Conservation (phyloP, 345 rosid species). For the Jatropha curcas region DNA sequence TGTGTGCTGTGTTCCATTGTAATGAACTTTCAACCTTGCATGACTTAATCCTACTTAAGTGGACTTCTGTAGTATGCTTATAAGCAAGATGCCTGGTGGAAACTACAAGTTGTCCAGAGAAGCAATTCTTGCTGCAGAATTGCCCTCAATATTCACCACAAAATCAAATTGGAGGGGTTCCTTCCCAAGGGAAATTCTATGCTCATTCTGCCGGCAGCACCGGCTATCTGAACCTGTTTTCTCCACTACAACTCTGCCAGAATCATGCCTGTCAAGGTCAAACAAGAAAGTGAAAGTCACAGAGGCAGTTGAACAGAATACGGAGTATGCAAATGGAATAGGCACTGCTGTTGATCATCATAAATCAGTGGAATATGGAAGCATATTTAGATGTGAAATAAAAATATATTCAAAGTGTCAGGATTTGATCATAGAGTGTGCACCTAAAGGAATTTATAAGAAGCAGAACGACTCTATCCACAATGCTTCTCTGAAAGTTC, state of each 20-base stretch:
- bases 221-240: constrained; percentile 77
- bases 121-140: constrained; percentile 64
- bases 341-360: constrained; percentile 23
- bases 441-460: constrained; percentile 55
- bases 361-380: constrained; percentile 32
- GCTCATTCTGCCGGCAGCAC: constrained; percentile 81
- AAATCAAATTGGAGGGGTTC: constrained; percentile 86
- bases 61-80: constrained; percentile 53
- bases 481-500: constrained; percentile 69
- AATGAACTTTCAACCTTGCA: constrained; percentile 1
- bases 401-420: constrained; percentile 62
- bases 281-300: constrained; percentile 51
- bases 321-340: constrained; percentile 35
- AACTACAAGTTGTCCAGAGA: constrained; percentile 76
- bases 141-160: constrained; percentile 65
- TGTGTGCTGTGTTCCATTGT: background rate
- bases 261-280: constrained; percentile 45
- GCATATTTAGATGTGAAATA: constrained; percentile 60
- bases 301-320: constrained; percentile 30
- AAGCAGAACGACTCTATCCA: constrained; percentile 76
- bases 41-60: constrained; percentile 8
- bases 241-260: constrained; percentile 38
- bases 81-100: constrained; percentile 75
- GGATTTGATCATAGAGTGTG: constrained; percentile 65
- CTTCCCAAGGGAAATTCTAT: constrained; percentile 73